phyloP scores from a whole-genome alignment of 352 stramenopile genomes.

The Globisporangium canariense region DNA sequence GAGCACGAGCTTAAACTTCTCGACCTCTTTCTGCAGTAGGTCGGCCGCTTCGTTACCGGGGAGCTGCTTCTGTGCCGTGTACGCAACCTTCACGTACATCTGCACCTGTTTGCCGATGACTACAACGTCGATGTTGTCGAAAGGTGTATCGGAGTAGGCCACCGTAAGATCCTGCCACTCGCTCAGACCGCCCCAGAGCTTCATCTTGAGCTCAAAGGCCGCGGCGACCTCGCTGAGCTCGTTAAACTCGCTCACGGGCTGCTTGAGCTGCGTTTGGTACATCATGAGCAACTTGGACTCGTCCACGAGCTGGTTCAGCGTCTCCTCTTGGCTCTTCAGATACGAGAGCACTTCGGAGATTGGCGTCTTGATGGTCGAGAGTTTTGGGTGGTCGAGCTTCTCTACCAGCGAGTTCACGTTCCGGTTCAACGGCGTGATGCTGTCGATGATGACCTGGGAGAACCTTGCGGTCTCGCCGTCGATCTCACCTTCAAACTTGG shows the following conservation, averaged over 20 bases:
- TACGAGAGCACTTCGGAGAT: constrained; percentile 77
- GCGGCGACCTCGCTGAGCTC: constrained; percentile 84
- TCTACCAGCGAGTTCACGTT: constrained; percentile 73
- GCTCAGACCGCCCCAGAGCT: constrained; percentile 85
- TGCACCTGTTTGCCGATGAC: constrained; percentile 88
- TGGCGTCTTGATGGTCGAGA: constrained; percentile 70
- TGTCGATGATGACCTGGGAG: constrained; percentile 87
- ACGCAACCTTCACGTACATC: constrained; percentile 86
- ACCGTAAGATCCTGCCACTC: constrained; percentile 83
- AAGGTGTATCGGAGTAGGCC: constrained; percentile 73
- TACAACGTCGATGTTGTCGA: constrained; percentile 88
- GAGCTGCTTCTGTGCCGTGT: constrained; percentile 84
- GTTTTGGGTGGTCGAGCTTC: constrained; percentile 78
- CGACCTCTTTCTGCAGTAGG: constrained; percentile 80
- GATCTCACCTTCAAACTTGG: constrained; percentile 87
- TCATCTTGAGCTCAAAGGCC: constrained; percentile 89
- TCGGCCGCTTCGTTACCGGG: constrained; percentile 83
- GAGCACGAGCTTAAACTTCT: constrained; percentile 88
- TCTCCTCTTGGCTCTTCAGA: constrained; percentile 64
- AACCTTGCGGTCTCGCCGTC: constrained; percentile 92
- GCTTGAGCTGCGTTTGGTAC: constrained; percentile 87
- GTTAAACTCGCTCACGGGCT: constrained; percentile 86
- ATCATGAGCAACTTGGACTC: constrained; percentile 84
- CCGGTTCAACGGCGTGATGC: constrained; percentile 72
- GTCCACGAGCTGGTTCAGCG: constrained; percentile 68